A percentile compares a stretch with the other conserved stretches of the same genome.
phyloP scores from a whole-genome alignment of 148 eudicot genomes.

The Talinum fruticosum region DNA sequence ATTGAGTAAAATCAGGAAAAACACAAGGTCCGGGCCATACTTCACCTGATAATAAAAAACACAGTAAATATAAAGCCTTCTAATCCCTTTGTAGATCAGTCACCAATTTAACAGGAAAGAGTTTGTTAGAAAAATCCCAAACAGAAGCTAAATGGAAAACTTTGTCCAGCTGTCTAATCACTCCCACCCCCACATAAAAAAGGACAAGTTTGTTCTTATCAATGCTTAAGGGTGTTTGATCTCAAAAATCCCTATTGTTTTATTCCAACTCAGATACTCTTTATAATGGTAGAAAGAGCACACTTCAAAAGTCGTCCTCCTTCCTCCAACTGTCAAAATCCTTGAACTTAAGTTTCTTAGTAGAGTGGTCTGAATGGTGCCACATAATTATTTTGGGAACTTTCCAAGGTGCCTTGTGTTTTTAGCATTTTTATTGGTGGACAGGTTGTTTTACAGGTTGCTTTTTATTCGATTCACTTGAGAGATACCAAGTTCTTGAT shows the following conservation, averaged over 20 bases:
- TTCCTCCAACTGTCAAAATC: neutral
- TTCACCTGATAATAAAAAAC: conserved; percentile 45
- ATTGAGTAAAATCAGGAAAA: conserved; percentile 90
- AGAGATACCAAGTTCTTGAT: neutral
- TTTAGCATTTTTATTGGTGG: neutral
- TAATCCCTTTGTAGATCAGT: neutral
- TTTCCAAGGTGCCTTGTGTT: neutral
- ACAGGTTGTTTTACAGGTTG: neutral
- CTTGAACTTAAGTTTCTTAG: neutral
- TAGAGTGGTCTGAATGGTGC: neutral
- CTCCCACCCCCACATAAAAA: neutral
- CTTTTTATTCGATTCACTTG: neutral
- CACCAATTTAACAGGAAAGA: neutral
- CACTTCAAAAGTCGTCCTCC: neutral
- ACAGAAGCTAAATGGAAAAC: neutral
- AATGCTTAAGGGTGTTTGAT: neutral
- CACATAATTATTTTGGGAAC: neutral
- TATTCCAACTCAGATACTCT: neutral
- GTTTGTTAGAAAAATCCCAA: neutral
- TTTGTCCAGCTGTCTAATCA: neutral
- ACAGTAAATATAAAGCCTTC: neutral
- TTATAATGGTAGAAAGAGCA: neutral
- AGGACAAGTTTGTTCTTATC: neutral
- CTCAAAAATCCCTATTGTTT: neutral
- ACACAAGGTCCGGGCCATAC: conserved; percentile 99